Evolutionary conservation across 108 stramenopile species (phyloP), one percentile per base, ranked within the genome.

Genomic region (Cyclotella distinguenda): DNA sequence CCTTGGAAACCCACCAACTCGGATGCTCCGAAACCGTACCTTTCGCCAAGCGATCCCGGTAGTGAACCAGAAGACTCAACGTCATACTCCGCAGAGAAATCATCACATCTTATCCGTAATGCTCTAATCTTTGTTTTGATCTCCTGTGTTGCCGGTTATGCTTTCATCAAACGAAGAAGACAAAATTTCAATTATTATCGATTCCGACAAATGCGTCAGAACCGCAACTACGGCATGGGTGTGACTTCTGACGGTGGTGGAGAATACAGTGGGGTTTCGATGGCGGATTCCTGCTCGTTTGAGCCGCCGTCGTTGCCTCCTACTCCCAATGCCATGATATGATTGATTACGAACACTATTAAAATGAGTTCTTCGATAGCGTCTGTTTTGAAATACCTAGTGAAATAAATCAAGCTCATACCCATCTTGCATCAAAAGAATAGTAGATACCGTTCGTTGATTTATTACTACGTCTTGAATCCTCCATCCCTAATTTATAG

Each of bases 261-360:
- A 57, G 84, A 88, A 52, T 93, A 86, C 66, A 35, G 53, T 38
- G 78, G 80, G 4, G 48, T 80, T 30, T 67, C 82, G 18, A 66
- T 90, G 84, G 79, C 81, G 31, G 74, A 78, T 35, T 83, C 84
- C 9, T 84, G 83, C 35, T 76, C 83, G 8, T 93, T 93, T 65
- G 86, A 90, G 56, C 92, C 92, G 4, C 84, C 92, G 10, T 56
- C 86, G 0, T 76, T 93, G 35, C 92, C 92, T 51, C 92, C 92
- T 1, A 78, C 86, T 19, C 89, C 92, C 7, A 66, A 79, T 27
- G 78, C 54, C 22, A 64, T 72, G 55, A 64, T 64, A 64, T 72
- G 43, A 54, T 35, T n/a, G n/a, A n/a, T n/a, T n/a, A n/a, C n/a
- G n/a, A n/a, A n/a, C n/a, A n/a, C n/a, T n/a, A n/a, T n/a, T n/a